A percentile compares a stretch with the other conserved stretches of the same genome.
phyloP scores from a whole-genome alignment of 139 green algal species.

The Chlamydomonas incerta region DNA sequence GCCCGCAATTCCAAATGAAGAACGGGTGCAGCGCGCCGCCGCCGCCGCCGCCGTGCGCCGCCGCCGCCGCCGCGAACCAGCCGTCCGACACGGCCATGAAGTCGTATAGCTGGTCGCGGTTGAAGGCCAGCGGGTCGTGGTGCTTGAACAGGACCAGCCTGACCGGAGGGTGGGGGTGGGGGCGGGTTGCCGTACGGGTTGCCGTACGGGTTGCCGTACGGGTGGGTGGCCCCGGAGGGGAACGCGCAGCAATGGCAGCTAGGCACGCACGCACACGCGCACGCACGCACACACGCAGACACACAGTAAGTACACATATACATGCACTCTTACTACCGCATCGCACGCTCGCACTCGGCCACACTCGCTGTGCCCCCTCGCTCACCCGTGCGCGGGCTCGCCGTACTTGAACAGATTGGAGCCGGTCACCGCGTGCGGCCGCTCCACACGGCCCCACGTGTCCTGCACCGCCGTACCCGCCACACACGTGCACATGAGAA shows the following conservation, averaged over 20 bases:
- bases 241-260: too few relatives aligned
- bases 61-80: conserved; percentile 67
- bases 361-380: too few relatives aligned
- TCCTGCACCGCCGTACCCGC: too few relatives aligned
- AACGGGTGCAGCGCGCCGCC: conserved; percentile 53
- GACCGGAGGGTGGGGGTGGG: background rate
- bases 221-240: too few relatives aligned
- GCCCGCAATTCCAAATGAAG: conserved; percentile 83
- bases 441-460: conserved; percentile 68
- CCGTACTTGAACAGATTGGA: conserved; percentile 89
- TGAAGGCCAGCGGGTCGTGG: conserved; percentile 85
- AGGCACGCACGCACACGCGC: too few relatives aligned
- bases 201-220: too few relatives aligned
- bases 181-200: too few relatives aligned
- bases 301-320: too few relatives aligned
- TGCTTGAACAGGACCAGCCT: conserved; percentile 84
- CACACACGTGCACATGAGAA: too few relatives aligned
- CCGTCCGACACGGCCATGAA: conserved; percentile 61
- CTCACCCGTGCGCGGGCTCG: background rate
- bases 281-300: too few relatives aligned
- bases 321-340: too few relatives aligned
- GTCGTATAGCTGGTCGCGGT: conserved; percentile 62
- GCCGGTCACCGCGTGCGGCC: conserved; percentile 70
- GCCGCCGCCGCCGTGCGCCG: background rate
- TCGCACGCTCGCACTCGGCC: too few relatives aligned